phyloP scores from a whole-genome alignment of 805 yeast genomes.

The Candida oleophila region DNA sequence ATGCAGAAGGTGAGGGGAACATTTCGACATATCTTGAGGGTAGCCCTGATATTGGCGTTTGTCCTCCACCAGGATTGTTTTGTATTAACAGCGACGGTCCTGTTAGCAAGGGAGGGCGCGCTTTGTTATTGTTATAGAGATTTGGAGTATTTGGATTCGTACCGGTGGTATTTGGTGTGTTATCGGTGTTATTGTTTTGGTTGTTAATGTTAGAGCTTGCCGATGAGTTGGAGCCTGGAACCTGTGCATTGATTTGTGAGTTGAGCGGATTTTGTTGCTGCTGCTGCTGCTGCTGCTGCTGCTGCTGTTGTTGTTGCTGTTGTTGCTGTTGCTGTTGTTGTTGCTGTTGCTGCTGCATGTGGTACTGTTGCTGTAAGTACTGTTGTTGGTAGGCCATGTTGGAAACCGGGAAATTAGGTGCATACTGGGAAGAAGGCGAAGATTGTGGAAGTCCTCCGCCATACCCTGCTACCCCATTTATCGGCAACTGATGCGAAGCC shows the following conservation, averaged over 20 bases:
- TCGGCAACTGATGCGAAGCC: constrained; percentile 35
- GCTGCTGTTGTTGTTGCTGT: constrained; percentile 12
- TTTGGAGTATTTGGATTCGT: constrained; percentile 6
- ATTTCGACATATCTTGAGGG: constrained; percentile 75
- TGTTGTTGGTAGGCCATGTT: constrained; percentile 34
- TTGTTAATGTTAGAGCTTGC: constrained; percentile 15
- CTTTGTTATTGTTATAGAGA: constrained; percentile 3
- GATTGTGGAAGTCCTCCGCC: constrained; percentile 25
- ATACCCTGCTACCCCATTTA: constrained; percentile 19
- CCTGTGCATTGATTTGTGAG: constrained; percentile 18
- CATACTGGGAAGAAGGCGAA: constrained; percentile 21
- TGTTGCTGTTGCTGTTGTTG: constrained; percentile 14
- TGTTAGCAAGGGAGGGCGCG: constrained; percentile 8
- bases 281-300: constrained; percentile 15
- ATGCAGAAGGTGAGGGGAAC: constrained; percentile 79
- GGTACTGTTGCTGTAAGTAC: constrained; percentile 16
- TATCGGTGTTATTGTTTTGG: constrained; percentile 21
- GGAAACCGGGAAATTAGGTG: constrained; percentile 21
- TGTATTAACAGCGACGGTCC: constrained; percentile 1
- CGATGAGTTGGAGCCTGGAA: constrained; percentile 24
- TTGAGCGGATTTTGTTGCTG: neutral
- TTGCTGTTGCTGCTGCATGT: constrained; percentile 19
- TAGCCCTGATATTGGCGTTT: constrained; percentile 67
- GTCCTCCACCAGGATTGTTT: constrained; percentile 45
- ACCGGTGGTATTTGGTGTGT: neutral